phyloP scores from a whole-genome alignment of 2,329 filamentous ascomycete genomes.

The Fusarium albosuccineum region DNA sequence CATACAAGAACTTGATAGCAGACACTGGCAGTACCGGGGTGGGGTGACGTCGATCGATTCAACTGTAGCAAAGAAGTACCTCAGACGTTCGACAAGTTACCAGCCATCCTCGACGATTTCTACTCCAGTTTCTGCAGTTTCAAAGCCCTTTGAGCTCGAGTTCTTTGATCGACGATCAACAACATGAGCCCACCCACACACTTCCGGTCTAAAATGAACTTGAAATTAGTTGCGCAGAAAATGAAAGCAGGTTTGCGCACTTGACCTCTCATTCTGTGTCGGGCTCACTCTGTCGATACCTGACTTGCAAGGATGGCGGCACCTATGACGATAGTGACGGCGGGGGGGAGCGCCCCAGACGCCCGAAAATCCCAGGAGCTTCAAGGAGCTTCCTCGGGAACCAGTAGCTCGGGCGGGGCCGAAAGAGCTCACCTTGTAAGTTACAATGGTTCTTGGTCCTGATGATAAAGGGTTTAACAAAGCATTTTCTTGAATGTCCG shows the following conservation, averaged over 20 bases:
- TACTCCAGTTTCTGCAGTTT: neutral
- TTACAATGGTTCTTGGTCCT: too few relatives aligned
- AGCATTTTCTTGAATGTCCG: too few relatives aligned
- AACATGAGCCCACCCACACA: neutral
- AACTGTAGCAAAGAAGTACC: conserved; percentile 22
- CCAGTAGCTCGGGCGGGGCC: conserved; percentile 18
- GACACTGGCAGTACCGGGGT: conserved; percentile 23
- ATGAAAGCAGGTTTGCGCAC: conserved; percentile 5
- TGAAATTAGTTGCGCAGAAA: conserved; percentile 3
- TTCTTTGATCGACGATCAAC: neutral
- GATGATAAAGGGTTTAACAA: too few relatives aligned
- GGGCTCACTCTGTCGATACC: conserved; percentile 43
- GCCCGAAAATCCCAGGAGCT: conserved; percentile 26
- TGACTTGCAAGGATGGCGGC: conserved; percentile 30
- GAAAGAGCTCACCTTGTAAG: neutral
- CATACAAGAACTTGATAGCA: conserved; percentile 32
- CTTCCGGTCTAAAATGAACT: neutral
- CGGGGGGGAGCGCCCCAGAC: conserved; percentile 33
- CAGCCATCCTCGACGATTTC: conserved; percentile 2
- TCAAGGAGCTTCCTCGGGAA: conserved; percentile 14
- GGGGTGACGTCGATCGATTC: conserved; percentile 44
- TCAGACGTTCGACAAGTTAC: conserved; percentile 5
- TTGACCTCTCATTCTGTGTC: conserved; percentile 19
- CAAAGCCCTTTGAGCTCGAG: neutral
- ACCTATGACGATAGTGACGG: conserved; percentile 44